Evolutionary conservation across 768 basidiomycete genomes (phyloP).

Genomic region (Tylopilus sp.): DNA sequence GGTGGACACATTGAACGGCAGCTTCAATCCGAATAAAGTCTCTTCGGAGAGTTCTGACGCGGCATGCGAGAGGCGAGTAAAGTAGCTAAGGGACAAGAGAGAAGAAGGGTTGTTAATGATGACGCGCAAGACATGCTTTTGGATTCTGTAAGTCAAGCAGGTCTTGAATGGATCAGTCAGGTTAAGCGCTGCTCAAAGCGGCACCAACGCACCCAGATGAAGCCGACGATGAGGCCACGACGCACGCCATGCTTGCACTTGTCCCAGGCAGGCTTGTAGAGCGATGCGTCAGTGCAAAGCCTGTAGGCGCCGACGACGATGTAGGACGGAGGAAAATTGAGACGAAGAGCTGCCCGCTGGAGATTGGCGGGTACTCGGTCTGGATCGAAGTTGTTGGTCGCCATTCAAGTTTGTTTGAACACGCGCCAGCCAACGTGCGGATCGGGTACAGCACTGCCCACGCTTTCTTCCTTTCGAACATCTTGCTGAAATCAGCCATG

Average conservation of each 20-base stretch:
- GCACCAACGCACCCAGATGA: slow-evolving; percentile 55
- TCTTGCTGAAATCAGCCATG: neutral
- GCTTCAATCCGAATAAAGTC: slow-evolving; percentile 57
- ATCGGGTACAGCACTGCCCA: too few relatives aligned
- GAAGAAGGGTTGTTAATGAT: slow-evolving; percentile 26
- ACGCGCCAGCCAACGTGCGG: too few relatives aligned
- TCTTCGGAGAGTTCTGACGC: slow-evolving; percentile 37
- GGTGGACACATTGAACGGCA: slow-evolving; percentile 69
- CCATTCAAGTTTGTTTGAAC: too few relatives aligned
- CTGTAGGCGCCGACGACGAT: slow-evolving; percentile 82
- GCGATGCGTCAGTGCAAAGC: slow-evolving; percentile 64
- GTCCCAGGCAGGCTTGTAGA: slow-evolving; percentile 77
- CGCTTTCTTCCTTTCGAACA: too few relatives aligned
- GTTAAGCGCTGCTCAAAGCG: neutral
- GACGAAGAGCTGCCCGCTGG: slow-evolving; percentile 51
- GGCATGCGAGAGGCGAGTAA: slow-evolving; percentile 26
- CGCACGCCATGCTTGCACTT: slow-evolving; percentile 77
- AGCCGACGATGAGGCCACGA: slow-evolving; percentile 66
- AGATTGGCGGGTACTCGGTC: slow-evolving; percentile 44
- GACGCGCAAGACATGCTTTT: slow-evolving; percentile 57
- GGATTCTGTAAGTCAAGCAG: slow-evolving; percentile 65
- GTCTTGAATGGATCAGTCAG: slow-evolving; percentile 39
- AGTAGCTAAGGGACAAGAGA: slow-evolving; percentile 23
- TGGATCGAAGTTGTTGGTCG: too few relatives aligned
- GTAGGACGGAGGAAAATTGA: slow-evolving; percentile 81